These are phyloP conservation scores for Kodamaea jinghongensis DNA, from an alignment of 805 yeast species.

Conservation along the genomic window DNA sequence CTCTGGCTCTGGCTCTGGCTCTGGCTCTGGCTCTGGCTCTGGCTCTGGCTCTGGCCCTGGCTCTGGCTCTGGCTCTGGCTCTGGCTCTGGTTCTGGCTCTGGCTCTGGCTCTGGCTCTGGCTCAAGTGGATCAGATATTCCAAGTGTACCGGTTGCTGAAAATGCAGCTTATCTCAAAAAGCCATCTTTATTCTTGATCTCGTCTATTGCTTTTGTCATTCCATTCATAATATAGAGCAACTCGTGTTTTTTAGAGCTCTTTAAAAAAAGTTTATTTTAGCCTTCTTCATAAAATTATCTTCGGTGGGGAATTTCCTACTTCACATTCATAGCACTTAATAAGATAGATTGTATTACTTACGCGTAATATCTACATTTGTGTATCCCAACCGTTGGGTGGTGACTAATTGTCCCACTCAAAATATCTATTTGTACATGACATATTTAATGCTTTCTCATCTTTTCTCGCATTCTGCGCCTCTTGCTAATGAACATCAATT, in stretches of 20 bases:
- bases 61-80: too few relatives aligned
- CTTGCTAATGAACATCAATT: slow-evolving; percentile 52
- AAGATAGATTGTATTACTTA: neutral
- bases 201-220: too few relatives aligned
- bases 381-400: neutral
- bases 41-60: too few relatives aligned
- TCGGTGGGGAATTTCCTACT: neutral
- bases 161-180: too few relatives aligned
- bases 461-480: slow-evolving; percentile 32
- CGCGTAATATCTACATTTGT: neutral
- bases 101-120: slow-evolving; percentile 1
- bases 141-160: neutral
- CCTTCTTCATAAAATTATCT: neutral
- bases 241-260: too few relatives aligned
- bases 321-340: neutral
- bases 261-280: too few relatives aligned
- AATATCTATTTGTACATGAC: slow-evolving; percentile 4
- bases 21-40: too few relatives aligned
- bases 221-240: too few relatives aligned
- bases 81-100: slow-evolving; percentile 4
- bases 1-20: too few relatives aligned
- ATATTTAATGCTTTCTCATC: slow-evolving; percentile 3
- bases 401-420: neutral
- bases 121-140: neutral
- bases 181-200: neutral